Evolutionary conservation across 2,329 filamentous ascomycete genomes (phyloP), one percentile per base, ranked within the genome.

Genomic region (Diplodia corticola): DNA sequence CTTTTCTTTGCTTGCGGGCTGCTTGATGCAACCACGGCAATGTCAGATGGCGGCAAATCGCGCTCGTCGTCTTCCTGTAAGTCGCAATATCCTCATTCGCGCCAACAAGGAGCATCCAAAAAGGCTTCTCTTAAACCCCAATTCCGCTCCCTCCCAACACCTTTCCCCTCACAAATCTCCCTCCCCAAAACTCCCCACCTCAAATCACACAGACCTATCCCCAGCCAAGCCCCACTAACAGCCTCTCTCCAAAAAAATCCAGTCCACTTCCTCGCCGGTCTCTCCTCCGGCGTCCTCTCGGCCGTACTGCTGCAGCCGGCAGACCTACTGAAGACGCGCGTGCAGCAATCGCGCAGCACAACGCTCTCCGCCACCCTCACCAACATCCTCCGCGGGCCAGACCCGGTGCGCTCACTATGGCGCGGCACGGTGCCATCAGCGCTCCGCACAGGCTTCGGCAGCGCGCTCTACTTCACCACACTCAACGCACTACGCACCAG

Each of bases 261-360:
- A 78, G 76, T 92, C 77, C 95, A 98, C 81, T 96, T 98, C 78
- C 80, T 89, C 71, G 94, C 93, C 69, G 95, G 95, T 69, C 86
- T 98, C 65, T 87, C 88, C 73, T 97, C 93, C 7, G 95, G 95
- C 73, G 85, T 96, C 60, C 86, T 92, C 70, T 95, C 93, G 63
- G 93, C 95, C 65, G 88, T 96, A 67, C 88, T 98, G 65, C 86
- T 99, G 17, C 95, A 99, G 79, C 95, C 95, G 28, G 91, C 95
- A 73, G 95, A 99, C 80, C 89, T 99, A 4, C 88, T 99, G 76
- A 99, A 99, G 80, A 99, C 95, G 33, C 90, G 95, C 54, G 89
- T 98, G 48, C 95, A 99, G 77, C 95, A 98, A 78, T 92, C 91
- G 37, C 88, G 88, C 57, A 84, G 86, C 50, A 85, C 86, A 70